A percentile compares a stretch with the other conserved stretches of the same genome.
These are phyloP conservation scores for Lycium ferocissimum DNA, from an alignment of 257 asterid genomes.

Conservation along the genomic window DNA sequence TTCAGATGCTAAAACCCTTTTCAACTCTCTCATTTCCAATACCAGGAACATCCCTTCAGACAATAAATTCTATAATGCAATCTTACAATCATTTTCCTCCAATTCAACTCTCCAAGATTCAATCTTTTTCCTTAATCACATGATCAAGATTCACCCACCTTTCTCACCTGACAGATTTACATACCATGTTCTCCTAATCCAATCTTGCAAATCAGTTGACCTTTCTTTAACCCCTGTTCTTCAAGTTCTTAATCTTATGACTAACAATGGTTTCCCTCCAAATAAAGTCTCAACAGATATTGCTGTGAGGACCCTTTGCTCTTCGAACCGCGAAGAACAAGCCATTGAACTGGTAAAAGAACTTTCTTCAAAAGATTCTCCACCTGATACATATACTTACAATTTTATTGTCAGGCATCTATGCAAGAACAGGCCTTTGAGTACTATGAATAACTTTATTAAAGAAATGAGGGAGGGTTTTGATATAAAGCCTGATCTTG, in stretches of 20 bases:
- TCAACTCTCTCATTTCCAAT: slow-evolving; percentile 68
- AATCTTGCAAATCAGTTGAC: slow-evolving; percentile 65
- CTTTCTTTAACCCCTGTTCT: slow-evolving; percentile 60
- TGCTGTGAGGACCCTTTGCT: slow-evolving; percentile 81
- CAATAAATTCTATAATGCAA: slow-evolving; percentile 60
- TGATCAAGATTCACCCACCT: slow-evolving; percentile 74
- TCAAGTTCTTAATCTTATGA: slow-evolving; percentile 76
- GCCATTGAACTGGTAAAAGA: slow-evolving; percentile 80
- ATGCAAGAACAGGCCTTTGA: slow-evolving; percentile 66
- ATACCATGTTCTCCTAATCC: slow-evolving; percentile 65
- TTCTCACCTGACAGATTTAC: slow-evolving; percentile 80
- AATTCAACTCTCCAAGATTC: slow-evolving; percentile 78
- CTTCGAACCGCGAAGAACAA: slow-evolving; percentile 72
- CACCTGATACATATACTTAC: slow-evolving; percentile 72
- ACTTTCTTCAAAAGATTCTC: slow-evolving; percentile 57
- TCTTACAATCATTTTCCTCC: slow-evolving; percentile 70
- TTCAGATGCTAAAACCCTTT: slow-evolving; percentile 77
- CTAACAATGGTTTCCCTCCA: slow-evolving; percentile 65
- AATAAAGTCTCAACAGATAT: slow-evolving; percentile 68
- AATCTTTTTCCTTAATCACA: slow-evolving; percentile 74
- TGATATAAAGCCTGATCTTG: slow-evolving; percentile 79
- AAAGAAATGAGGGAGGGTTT: slow-evolving; percentile 70
- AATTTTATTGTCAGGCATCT: slow-evolving; percentile 81
- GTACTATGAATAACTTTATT: slow-evolving; percentile 61
- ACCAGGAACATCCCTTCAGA: slow-evolving; percentile 56